phyloP scores from a whole-genome alignment of 129 eudicot species.

The Tagetes patula region DNA sequence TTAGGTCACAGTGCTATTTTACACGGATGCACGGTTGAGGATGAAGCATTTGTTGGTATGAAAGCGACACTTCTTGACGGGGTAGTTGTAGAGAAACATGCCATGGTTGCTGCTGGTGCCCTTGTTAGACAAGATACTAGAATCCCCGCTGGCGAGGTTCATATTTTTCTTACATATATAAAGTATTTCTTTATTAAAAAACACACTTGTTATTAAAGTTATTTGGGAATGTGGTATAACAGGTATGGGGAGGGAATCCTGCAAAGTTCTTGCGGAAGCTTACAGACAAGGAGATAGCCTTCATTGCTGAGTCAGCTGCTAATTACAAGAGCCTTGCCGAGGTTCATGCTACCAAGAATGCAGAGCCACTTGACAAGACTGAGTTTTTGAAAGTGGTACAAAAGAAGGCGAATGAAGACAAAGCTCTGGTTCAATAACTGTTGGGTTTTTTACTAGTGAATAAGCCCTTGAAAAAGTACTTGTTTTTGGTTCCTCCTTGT shows the following conservation, averaged over 20 bases:
- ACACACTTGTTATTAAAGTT: neutral
- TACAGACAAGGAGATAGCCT: conserved; percentile 71
- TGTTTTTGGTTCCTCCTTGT: conserved; percentile 19
- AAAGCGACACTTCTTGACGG: conserved; percentile 72
- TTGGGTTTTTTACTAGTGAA: conserved; percentile 20
- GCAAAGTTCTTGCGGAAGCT: conserved; percentile 79
- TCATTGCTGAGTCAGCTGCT: conserved; percentile 64
- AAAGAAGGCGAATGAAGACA: conserved; percentile 55
- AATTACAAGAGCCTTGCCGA: conserved; percentile 65
- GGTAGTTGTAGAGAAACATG: conserved; percentile 61
- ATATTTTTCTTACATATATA: neutral
- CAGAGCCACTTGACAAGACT: conserved; percentile 55
- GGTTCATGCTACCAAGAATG: conserved; percentile 71
- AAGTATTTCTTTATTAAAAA: neutral
- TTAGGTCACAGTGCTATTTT: conserved; percentile 74
- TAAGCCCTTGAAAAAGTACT: conserved; percentile 11
- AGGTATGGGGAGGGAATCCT: conserved; percentile 94
- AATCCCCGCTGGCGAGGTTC: conserved; percentile 67
- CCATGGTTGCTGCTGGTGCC: conserved; percentile 79
- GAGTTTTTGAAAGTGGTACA: conserved; percentile 64
- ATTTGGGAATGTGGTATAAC: conserved; percentile 19
- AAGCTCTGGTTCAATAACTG: conserved; percentile 50
- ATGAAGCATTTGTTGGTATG: conserved; percentile 72
- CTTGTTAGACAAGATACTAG: conserved; percentile 65
- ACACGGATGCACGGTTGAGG: conserved; percentile 75